Conservation (phyloP, 1,284 basidiomycete species). For the Ganoderma leucocontextum region DNA sequence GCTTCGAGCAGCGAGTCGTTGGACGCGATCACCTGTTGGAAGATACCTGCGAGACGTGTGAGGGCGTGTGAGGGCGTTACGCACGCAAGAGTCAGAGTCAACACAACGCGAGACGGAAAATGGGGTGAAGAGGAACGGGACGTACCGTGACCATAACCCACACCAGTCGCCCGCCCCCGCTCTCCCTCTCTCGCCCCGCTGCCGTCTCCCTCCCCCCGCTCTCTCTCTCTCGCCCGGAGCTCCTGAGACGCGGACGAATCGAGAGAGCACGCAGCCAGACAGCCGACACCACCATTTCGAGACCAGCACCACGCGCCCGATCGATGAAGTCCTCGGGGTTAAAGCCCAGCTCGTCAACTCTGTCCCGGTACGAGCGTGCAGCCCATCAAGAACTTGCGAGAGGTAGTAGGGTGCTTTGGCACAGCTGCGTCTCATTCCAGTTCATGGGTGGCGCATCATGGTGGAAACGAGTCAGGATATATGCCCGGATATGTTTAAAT, state of each 20-base stretch:
- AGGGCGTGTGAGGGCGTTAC: not conserved
- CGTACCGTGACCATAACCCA: constrained; percentile 87
- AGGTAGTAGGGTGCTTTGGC: constrained; percentile 84
- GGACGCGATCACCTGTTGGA: constrained; percentile 89
- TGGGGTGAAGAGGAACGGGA: not conserved
- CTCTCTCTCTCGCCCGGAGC: too few species aligned
- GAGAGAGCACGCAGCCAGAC: constrained; percentile 93
- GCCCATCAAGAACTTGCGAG: constrained; percentile 89
- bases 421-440: constrained; percentile 81
- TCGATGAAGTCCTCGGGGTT: constrained; percentile 86
- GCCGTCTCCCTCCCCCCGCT: too few species aligned
- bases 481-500: constrained; percentile 1
- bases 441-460: constrained; percentile 56
- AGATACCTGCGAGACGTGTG: constrained; percentile 56
- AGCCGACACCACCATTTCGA: constrained; percentile 90
- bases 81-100: not conserved
- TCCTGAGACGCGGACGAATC: constrained; percentile 86
- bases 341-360: constrained; percentile 82
- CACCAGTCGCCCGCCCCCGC: too few species aligned
- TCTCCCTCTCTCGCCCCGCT: too few species aligned
- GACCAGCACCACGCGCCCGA: constrained; percentile 87
- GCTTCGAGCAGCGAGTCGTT: constrained; percentile 88
- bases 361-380: constrained; percentile 83
- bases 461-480: not conserved
- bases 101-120: not conserved